Conservation (phyloP, 805 yeast species). For the Saccharomycopsis sp. region DNA sequence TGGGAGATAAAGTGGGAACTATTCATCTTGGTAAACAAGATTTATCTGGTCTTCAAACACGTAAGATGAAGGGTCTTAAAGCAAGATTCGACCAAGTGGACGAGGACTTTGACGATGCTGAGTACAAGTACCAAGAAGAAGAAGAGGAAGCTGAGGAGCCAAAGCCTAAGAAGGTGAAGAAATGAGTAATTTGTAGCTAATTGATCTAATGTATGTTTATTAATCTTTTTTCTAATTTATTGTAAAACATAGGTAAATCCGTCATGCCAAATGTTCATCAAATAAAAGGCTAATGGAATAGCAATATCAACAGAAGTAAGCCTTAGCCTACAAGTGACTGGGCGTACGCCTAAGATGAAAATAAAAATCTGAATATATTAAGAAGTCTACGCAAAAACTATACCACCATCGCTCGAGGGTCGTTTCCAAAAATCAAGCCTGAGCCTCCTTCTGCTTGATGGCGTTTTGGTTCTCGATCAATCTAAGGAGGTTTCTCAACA, state of each 20-base stretch:
- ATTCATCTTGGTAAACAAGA: constrained; percentile 96
- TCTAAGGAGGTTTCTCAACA: constrained; percentile 80
- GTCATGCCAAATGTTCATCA: no score
- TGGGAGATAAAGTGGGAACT: constrained; percentile 97
- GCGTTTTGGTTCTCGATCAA: constrained; percentile 57
- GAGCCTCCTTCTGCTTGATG: neutral
- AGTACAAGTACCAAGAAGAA: constrained; percentile 40
- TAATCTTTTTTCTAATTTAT: no score
- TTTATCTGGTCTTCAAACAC: constrained; percentile 79
- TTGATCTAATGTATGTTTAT: no score
- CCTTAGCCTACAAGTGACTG: no score
- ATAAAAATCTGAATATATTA: neutral
- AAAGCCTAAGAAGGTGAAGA: neutral
- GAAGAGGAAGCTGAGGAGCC: constrained; percentile 30
- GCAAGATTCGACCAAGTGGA: constrained; percentile 69
- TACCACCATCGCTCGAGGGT: no score
- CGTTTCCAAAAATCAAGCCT: no score
- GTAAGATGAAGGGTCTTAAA: constrained; percentile 98
- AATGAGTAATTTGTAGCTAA: no score
- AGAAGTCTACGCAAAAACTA: neutral
- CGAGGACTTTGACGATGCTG: constrained; percentile 48
- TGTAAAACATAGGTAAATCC: no score
- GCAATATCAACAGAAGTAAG: no score
- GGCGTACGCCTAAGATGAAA: no score
- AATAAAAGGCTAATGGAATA: no score